Evolutionary conservation across 2,329 filamentous ascomycete species (phyloP).

Genomic region (Diplodia intermedia): DNA sequence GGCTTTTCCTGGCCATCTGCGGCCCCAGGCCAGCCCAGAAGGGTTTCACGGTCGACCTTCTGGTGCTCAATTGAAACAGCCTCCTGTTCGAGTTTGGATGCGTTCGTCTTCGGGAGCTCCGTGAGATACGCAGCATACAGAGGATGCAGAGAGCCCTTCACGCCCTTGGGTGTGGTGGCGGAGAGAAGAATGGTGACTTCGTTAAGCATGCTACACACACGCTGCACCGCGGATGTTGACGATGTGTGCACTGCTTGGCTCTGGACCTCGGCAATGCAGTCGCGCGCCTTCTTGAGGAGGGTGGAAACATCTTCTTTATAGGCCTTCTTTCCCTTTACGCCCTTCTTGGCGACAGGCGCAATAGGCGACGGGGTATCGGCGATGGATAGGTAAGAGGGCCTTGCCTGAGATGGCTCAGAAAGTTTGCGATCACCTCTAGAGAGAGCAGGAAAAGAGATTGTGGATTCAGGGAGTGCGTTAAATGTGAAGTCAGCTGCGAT

Average conservation of each 20-base stretch:
- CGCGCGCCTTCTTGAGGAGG: constrained; percentile 69
- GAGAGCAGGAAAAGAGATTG: constrained; percentile 82
- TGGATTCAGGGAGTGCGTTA: constrained; percentile 90
- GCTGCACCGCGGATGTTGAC: constrained; percentile 64
- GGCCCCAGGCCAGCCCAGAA: constrained; percentile 50
- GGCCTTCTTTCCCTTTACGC: constrained; percentile 30
- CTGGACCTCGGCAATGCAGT: constrained; percentile 70
- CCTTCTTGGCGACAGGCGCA: constrained; percentile 20
- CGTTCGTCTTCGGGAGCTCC: constrained; percentile 73
- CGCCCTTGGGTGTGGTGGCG: constrained; percentile 42
- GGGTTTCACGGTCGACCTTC: constrained; percentile 44
- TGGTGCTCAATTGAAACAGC: constrained; percentile 59
- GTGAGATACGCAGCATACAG: constrained; percentile 50
- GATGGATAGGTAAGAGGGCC: constrained; percentile 28
- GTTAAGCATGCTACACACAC: constrained; percentile 46
- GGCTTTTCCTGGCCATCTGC: constrained; percentile 40
- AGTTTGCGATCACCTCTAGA: constrained; percentile 40
- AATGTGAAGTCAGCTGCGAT: constrained; percentile 84
- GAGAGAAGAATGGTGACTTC: constrained; percentile 50
- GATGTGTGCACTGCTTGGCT: constrained; percentile 59
- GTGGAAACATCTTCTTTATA: constrained; percentile 59
- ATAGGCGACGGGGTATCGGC: constrained; percentile 35
- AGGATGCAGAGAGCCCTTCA: constrained; percentile 47
- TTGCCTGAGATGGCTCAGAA: constrained; percentile 37
- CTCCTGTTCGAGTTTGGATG: constrained; percentile 70